Conservation (phyloP, 768 basidiomycete species). For the Trichaptum fuscoviolaceum region DNA sequence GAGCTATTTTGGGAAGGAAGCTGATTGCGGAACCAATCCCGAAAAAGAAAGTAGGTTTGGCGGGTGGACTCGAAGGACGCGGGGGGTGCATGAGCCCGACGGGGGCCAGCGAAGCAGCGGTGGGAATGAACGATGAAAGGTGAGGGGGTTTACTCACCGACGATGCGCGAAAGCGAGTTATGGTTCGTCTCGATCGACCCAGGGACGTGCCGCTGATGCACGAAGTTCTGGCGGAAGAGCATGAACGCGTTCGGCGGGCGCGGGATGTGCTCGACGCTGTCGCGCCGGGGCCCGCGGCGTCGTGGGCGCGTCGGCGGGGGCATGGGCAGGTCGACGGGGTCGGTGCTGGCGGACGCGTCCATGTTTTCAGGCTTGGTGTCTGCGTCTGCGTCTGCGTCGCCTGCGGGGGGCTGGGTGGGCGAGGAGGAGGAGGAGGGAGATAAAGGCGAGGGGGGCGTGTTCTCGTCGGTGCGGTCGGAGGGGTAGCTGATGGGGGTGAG, state of each 20-base stretch:
- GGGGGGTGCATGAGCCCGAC: background rate
- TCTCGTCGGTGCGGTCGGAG: constrained; percentile 24
- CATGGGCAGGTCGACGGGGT: background rate
- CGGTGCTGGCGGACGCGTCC: background rate
- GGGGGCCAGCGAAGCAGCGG: background rate
- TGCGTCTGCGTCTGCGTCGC: background rate
- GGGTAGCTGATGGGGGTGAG: constrained; percentile 52
- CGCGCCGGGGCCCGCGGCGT: too few relatives aligned
- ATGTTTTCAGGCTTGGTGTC: background rate
- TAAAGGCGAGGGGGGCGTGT: constrained; percentile 18
- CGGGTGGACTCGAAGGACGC: background rate
- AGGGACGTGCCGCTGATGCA: constrained; percentile 42
- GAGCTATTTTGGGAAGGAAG: background rate
- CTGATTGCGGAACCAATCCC: background rate
- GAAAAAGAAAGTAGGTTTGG: background rate
- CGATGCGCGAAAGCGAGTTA: constrained; percentile 44
- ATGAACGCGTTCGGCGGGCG: constrained; percentile 39
- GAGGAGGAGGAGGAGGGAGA: constrained; percentile 22
- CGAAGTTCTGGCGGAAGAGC: constrained; percentile 23
- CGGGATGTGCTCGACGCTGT: constrained; percentile 22
- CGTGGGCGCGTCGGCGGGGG: background rate
- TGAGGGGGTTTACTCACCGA: constrained; percentile 20
- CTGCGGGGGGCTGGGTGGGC: constrained; percentile 12
- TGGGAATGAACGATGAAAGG: background rate
- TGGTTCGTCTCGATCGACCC: constrained; percentile 47